Base-by-base conservation (phyloP, 2,329 filamentous ascomycete species). In the Colletotrichum paranaense region DNA sequence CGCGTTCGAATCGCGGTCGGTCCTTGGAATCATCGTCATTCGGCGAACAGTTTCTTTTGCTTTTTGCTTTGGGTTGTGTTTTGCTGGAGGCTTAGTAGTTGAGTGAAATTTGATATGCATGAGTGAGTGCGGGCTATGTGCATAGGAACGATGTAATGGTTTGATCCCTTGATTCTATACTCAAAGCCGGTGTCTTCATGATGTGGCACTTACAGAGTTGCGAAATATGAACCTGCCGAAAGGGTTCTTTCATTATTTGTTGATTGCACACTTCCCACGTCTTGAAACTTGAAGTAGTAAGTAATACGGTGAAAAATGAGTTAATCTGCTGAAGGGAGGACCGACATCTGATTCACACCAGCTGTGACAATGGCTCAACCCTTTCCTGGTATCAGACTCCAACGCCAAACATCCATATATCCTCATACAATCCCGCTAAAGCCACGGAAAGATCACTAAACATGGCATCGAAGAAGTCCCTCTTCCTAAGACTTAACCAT, bases 1-100 rank as follows among this genome's bases (percentile, higher is more conserved):
- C 70, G 70, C 70, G 70, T 73, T 73, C 70, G 70, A 73, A 73
- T 16, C 70, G 70, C 70, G 70, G 70, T 73, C 67, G 70, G 70
- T 73, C 67, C 70, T 72, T 59, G 58, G n/a, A 42, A 49, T n/a
- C 4, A 2, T 5, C 4, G 8, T 52, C 16, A 26, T 14, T 1
- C 2, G 4, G 0, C 0, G 24, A 2, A 1, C 0, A 12, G 14
- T 1, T 1, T 2, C 68, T 55, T 72, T 68, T 63, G 4, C 4
- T 7, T 2, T 49, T 62, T 26, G 24, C 24, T 26, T 26, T 4
- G 26, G 42, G 42, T 46, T 7, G 7, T 46, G 2, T 46, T 46
- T 46, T 16, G 35, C 7, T 49, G 3, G 16, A n/a, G 19, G 8
- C n/a, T 19, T 3, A 3, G 6, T 16, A 1, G 42, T 1, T 49